Conservation (phyloP, 225 moss, liverwort and hornwort genomes). For the Antitrichia curtipendula region DNA sequence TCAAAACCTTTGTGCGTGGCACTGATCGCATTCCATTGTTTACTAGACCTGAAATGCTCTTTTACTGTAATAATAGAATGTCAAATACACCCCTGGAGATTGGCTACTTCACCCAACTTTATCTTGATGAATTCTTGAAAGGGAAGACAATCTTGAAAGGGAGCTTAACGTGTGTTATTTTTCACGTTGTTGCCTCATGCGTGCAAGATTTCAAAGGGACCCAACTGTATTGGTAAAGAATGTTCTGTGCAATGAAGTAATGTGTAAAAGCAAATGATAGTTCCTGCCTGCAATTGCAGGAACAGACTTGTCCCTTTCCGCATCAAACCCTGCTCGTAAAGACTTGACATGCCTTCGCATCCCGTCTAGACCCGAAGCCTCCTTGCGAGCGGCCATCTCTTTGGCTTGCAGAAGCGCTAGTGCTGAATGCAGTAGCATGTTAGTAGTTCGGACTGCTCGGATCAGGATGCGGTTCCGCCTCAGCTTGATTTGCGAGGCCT, state of each 20-base stretch:
- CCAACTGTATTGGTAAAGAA: background rate
- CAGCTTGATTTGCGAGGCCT: conserved; percentile 66
- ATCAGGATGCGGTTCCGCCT: conserved; percentile 60
- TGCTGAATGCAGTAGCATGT: conserved; percentile 69
- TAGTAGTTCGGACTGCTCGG: conserved; percentile 53
- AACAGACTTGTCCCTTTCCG: conserved; percentile 33
- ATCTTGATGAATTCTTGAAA: background rate
- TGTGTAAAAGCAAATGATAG: background rate
- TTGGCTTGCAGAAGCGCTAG: conserved; percentile 45
- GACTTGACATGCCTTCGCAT: conserved; percentile 26
- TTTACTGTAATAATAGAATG: background rate
- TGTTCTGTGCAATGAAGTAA: background rate
- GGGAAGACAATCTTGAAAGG: background rate
- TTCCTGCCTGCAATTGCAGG: conserved; percentile 39
- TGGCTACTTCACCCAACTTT: background rate
- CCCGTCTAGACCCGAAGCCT: conserved; percentile 26
- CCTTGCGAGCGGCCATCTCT: conserved; percentile 44
- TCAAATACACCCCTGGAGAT: background rate
- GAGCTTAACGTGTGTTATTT: background rate
- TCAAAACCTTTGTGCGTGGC: background rate
- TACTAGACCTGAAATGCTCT: background rate
- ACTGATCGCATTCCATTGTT: background rate
- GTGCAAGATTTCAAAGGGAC: background rate
- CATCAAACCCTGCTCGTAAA: conserved; percentile 43
- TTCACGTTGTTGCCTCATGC: background rate